A percentile compares a stretch with the other conserved stretches of the same genome.
Evolutionary conservation across 1,139 yeast genomes (phyloP).

Genomic region (Arxiozyma heterogenica): DNA sequence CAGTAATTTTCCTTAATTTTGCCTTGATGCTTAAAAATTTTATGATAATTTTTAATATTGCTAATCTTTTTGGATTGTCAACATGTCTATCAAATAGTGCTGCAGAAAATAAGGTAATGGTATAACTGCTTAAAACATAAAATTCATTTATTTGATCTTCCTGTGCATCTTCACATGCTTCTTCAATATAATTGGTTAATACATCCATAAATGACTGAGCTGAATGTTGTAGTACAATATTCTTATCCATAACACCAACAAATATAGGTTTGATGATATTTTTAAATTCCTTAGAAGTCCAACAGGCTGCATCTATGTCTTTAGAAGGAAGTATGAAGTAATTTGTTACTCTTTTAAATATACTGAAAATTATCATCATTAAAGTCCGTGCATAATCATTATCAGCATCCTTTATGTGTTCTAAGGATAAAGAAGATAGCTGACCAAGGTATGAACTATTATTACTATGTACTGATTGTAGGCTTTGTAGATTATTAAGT

Average conservation of each 20-base stretch:
- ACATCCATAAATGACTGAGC: conserved; percentile 19
- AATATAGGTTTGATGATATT: conserved; percentile 22
- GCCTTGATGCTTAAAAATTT: conserved; percentile 20
- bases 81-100: conserved; percentile 24
- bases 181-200: conserved; percentile 17
- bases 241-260: conserved; percentile 20
- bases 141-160: conserved; percentile 13
- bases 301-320: conserved; percentile 12
- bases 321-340: conserved; percentile 21
- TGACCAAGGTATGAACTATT: neutral
- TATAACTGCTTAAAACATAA: conserved; percentile 19
- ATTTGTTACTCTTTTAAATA: conserved; percentile 25
- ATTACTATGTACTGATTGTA: neutral
- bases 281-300: conserved; percentile 20
- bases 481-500: conserved; percentile 3
- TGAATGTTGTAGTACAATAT: conserved; percentile 16
- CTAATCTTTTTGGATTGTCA: conserved; percentile 20
- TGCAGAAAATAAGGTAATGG: conserved; percentile 24
- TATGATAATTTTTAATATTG: conserved; percentile 19
- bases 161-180: conserved; percentile 14
- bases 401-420: conserved; percentile 1
- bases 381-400: conserved; percentile 25
- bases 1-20: conserved; percentile 14
- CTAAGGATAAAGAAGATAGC: neutral
- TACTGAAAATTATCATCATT: conserved; percentile 26